Evolutionary conservation across 768 basidiomycete genomes (phyloP).

Genomic region (Xanthoconium stramineum): DNA sequence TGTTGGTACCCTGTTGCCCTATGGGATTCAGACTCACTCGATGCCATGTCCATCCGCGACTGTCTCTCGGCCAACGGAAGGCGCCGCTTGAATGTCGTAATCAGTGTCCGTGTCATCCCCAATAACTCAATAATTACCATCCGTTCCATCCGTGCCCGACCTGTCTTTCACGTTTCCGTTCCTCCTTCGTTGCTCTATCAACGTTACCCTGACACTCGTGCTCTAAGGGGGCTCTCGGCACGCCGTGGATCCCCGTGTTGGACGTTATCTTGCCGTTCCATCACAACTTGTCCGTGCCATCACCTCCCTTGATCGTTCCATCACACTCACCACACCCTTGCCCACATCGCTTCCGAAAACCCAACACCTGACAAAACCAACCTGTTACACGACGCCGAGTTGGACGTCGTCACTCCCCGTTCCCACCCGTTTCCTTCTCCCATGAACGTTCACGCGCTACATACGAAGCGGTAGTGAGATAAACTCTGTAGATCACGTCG

Average conservation of each 20-base stretch:
- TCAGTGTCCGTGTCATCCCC: neutral
- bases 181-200: neutral
- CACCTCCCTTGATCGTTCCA: constrained; percentile 1
- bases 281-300: neutral
- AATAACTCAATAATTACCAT: neutral
- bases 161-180: neutral
- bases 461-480: neutral
- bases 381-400: neutral
- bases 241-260: constrained; percentile 7
- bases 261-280: constrained; percentile 4
- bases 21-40: neutral
- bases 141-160: neutral
- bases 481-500: neutral
- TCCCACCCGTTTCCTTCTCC: neutral
- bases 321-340: neutral
- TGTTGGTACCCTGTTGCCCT: neutral
- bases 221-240: constrained; percentile 1
- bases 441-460: neutral
- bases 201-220: neutral
- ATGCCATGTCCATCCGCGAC: neutral
- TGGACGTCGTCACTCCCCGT: neutral
- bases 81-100: neutral
- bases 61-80: neutral
- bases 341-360: neutral
- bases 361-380: neutral